Percentiles rank a stretch among this genome's conserved stretches.
phyloP scores from a whole-genome alignment of 768 basidiomycete genomes.

The Boletellus ananas region DNA sequence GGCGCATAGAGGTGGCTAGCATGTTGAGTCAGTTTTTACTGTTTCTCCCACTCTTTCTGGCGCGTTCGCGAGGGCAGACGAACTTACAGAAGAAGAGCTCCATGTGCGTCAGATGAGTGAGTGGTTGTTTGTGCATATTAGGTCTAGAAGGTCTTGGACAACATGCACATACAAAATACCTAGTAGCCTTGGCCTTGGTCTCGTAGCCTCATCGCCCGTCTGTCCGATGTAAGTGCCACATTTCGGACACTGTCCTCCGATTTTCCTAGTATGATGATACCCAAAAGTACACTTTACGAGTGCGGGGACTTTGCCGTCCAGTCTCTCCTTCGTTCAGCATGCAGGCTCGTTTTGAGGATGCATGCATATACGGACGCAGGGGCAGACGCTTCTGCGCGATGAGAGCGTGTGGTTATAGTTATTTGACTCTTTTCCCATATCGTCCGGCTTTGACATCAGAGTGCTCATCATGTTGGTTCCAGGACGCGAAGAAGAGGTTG shows the following conservation, averaged over 20 bases:
- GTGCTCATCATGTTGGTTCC: slow-evolving; percentile 8
- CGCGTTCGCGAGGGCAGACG: neutral
- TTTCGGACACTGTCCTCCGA: neutral
- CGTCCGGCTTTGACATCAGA: neutral
- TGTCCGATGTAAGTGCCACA: slow-evolving; percentile 14
- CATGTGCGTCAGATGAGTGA: slow-evolving; percentile 1
- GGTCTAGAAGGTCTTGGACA: slow-evolving; percentile 18
- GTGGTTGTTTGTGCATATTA: slow-evolving; percentile 31
- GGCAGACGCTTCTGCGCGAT: slow-evolving; percentile 34
- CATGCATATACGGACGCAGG: slow-evolving; percentile 33
- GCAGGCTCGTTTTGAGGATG: slow-evolving; percentile 32
- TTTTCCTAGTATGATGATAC: slow-evolving; percentile 27
- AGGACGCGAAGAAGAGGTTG: neutral
- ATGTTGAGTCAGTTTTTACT: neutral
- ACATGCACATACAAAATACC: slow-evolving; percentile 19
- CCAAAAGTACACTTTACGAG: slow-evolving; percentile 27
- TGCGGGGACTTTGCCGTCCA: slow-evolving; percentile 31
- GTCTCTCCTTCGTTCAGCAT: slow-evolving; percentile 35
- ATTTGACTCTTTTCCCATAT: slow-evolving; percentile 21
- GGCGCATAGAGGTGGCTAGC: neutral
- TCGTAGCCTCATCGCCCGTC: neutral
- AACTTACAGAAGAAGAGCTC: slow-evolving; percentile 8
- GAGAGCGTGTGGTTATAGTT: slow-evolving; percentile 35
- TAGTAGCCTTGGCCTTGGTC: too few species aligned
- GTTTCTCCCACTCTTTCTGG: neutral